phyloP scores from a whole-genome alignment of 169 alveolate species.

The Theileria orientalis region DNA sequence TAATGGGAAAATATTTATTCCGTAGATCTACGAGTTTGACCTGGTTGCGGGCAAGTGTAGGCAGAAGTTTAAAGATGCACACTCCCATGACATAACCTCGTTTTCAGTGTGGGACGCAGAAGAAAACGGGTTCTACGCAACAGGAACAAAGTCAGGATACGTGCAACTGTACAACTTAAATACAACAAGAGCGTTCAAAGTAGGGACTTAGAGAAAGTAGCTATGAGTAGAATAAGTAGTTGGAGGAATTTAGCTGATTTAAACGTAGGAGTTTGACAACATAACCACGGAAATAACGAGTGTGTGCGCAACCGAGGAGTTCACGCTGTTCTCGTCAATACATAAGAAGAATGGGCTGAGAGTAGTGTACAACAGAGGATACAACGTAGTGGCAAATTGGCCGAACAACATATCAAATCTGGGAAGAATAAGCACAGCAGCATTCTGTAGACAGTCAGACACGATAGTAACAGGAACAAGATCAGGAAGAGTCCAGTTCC shows the following conservation, averaged over 20 bases:
- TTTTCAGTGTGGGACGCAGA: conserved; percentile 25
- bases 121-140: conserved; percentile 8
- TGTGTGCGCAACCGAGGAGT: conserved; percentile 28
- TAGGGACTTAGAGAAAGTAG: neutral
- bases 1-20: too few relatives aligned
- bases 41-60: conserved; percentile 41
- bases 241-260: neutral
- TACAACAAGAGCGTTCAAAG: conserved; percentile 11
- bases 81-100: conserved; percentile 30
- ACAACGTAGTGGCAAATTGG: conserved; percentile 58
- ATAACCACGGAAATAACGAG: conserved; percentile 52
- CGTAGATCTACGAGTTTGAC: conserved; percentile 65
- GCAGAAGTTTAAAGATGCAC: conserved; percentile 49
- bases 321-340: conserved; percentile 53
- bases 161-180: conserved; percentile 22
- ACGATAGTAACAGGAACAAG: conserved; percentile 54
- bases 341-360: conserved; percentile 59
- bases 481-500: conserved; percentile 45
- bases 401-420: conserved; percentile 45
- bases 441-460: conserved; percentile 13
- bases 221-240: neutral
- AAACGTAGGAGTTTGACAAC: conserved; percentile 53
- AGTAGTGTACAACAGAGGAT: conserved; percentile 44
- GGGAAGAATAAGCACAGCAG: conserved; percentile 50
- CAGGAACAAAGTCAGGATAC: conserved; percentile 55